These are phyloP conservation scores for Sclerotinia glacialis DNA, from an alignment of 2,329 filamentous ascomycete genomes.

Conservation along the genomic window DNA sequence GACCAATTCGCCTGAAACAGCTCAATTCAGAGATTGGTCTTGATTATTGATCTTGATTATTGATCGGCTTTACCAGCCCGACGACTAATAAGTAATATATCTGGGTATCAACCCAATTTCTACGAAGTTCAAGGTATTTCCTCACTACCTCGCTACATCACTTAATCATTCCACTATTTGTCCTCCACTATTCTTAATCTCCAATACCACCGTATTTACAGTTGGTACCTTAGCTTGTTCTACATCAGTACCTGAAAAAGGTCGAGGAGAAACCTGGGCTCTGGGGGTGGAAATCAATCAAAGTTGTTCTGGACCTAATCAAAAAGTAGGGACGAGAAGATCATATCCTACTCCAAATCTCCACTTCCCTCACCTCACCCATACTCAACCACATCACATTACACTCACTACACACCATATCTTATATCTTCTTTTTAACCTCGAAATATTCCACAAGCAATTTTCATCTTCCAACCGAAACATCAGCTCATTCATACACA, in stretches of 20 bases:
- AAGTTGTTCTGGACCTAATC: conserved; percentile 3
- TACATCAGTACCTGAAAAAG: conserved; percentile 6
- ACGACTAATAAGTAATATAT: background rate
- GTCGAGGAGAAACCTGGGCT: background rate
- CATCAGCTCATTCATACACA: background rate
- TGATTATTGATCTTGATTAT: background rate
- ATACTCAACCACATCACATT: background rate
- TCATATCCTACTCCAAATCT: background rate
- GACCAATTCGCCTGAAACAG: background rate
- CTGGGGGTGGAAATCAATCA: conserved; percentile 4
- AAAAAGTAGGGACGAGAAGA: conserved; percentile 1
- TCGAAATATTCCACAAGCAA: background rate
- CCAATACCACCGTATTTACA: conserved; percentile 10
- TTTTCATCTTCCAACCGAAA: background rate
- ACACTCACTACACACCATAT: conserved; percentile 2
- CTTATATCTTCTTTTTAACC: background rate
- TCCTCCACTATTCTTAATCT: background rate
- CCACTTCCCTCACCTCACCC: background rate
- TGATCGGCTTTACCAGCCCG: background rate
- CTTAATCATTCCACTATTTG: background rate
- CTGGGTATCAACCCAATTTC: background rate
- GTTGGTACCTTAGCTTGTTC: conserved; percentile 16
- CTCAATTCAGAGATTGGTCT: too few relatives aligned
- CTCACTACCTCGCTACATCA: background rate
- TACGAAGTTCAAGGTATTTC: background rate